phyloP scores from a whole-genome alignment of 495 filamentous ascomycete species.

The Trichoderma orchidacearum region DNA sequence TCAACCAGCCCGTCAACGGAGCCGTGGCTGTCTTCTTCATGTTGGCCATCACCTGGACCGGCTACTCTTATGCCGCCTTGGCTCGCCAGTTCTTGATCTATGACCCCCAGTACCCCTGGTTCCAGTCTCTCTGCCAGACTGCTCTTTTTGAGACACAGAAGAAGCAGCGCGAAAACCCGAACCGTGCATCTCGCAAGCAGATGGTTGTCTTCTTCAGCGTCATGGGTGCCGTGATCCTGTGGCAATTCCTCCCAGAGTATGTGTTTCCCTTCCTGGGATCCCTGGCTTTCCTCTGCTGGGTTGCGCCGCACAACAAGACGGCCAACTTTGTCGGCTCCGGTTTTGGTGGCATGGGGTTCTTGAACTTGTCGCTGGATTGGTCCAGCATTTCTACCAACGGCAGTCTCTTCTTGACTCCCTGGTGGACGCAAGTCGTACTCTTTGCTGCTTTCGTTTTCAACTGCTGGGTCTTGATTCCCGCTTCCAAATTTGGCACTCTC shows the following conservation, averaged over 20 bases:
- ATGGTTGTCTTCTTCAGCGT: slow-evolving; percentile 40
- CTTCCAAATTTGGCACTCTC: slow-evolving; percentile 39
- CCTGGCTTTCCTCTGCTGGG: slow-evolving; percentile 47
- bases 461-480: slow-evolving; percentile 41
- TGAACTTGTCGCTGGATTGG: slow-evolving; percentile 44
- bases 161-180: slow-evolving; percentile 33
- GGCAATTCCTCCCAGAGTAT: slow-evolving; percentile 47
- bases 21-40: slow-evolving; percentile 43
- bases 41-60: slow-evolving; percentile 40
- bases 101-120: slow-evolving; percentile 40
- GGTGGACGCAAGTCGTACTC: slow-evolving; percentile 40
- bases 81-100: slow-evolving; percentile 40
- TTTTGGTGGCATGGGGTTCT: slow-evolving; percentile 43
- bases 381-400: slow-evolving; percentile 34
- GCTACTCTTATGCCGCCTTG: slow-evolving; percentile 41
- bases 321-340: slow-evolving; percentile 46
- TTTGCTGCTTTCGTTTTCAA: slow-evolving; percentile 38
- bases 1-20: slow-evolving; percentile 31
- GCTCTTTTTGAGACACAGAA: slow-evolving; percentile 41
- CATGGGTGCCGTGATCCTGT: slow-evolving; percentile 34
- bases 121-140: slow-evolving; percentile 33
- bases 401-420: slow-evolving; percentile 39
- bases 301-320: slow-evolving; percentile 37
- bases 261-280: slow-evolving; percentile 43
- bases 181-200: slow-evolving; percentile 33